These are phyloP conservation scores for Rhizopus sp. DNA, from an alignment of 371 early-diverging fungal genomes.

Conservation along the genomic window DNA sequence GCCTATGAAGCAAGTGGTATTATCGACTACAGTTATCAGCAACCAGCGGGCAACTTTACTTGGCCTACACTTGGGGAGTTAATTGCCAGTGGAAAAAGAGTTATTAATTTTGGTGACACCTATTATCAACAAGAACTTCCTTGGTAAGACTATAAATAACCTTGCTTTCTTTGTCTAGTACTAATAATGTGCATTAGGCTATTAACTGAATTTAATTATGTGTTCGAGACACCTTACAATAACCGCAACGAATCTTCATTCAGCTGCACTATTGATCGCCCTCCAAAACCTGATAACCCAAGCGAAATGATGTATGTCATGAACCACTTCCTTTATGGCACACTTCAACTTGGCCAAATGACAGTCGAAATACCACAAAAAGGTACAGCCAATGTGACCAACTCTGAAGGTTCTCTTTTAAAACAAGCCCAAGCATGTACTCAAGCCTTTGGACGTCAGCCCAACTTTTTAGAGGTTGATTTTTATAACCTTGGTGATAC, in stretches of 20 bases:
- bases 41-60: constrained; percentile 30
- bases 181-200: constrained; percentile 36
- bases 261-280: constrained; percentile 57
- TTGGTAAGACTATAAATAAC: constrained; percentile 47
- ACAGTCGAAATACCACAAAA: constrained; percentile 54
- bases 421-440: constrained; percentile 48
- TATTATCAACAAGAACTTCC: constrained; percentile 41
- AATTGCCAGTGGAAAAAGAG: constrained; percentile 65
- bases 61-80: constrained; percentile 75
- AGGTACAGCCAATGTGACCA: constrained; percentile 51
- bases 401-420: constrained; percentile 41
- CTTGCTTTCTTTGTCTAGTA: background rate
- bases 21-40: constrained; percentile 54
- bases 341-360: constrained; percentile 29
- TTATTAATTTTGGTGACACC: constrained; percentile 66
- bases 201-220: constrained; percentile 53
- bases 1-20: constrained; percentile 62
- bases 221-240: constrained; percentile 62
- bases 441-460: constrained; percentile 51
- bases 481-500: constrained; percentile 70
- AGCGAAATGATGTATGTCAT: constrained; percentile 56
- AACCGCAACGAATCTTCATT: constrained; percentile 44
- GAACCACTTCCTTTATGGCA: constrained; percentile 61
- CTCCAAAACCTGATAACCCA: constrained; percentile 34
- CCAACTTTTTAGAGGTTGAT: constrained; percentile 77